Conservation (phyloP, 768 basidiomycete species). For the Amanita muscaria region DNA sequence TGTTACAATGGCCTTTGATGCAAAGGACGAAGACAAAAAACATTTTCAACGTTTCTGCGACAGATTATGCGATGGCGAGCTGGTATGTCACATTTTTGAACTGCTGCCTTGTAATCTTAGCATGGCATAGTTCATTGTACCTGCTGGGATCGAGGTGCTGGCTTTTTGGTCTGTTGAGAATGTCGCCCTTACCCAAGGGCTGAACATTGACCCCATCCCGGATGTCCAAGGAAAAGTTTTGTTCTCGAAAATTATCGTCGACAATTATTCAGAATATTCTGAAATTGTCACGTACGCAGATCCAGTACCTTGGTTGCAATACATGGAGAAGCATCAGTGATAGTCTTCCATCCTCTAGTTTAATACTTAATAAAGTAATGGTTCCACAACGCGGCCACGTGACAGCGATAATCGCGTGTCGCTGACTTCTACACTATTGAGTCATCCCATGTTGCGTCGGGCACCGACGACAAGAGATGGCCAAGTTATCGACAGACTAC, state of each 20-base stretch:
- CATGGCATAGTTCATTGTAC: conserved; percentile 43
- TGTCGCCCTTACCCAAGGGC: conserved; percentile 32
- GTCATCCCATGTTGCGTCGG: conserved; percentile 52
- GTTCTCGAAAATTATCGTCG: conserved; percentile 49
- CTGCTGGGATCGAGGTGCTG: conserved; percentile 42
- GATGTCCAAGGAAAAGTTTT: conserved; percentile 38
- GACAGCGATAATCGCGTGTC: conserved; percentile 14
- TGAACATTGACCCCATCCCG: conserved; percentile 41
- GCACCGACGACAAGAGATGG: conserved; percentile 65
- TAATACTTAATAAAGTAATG: not conserved
- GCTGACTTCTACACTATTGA: not conserved
- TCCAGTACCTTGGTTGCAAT: conserved; percentile 28
- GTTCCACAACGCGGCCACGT: not conserved
- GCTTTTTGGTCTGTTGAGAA: conserved; percentile 53
- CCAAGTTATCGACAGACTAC: conserved; percentile 53
- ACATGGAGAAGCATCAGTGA: conserved; percentile 11
- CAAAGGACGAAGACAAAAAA: conserved; percentile 32
- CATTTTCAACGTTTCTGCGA: conserved; percentile 41
- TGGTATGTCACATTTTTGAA: conserved; percentile 31
- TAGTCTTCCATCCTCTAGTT: not conserved
- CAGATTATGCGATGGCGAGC: conserved; percentile 42
- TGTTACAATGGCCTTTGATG: conserved; percentile 30
- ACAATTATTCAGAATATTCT: conserved; percentile 51
- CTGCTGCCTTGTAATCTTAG: not conserved
- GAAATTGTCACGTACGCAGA: conserved; percentile 39